Conservation (phyloP, 2,329 filamentous ascomycete species). For the Aspergillus bombycis region DNA sequence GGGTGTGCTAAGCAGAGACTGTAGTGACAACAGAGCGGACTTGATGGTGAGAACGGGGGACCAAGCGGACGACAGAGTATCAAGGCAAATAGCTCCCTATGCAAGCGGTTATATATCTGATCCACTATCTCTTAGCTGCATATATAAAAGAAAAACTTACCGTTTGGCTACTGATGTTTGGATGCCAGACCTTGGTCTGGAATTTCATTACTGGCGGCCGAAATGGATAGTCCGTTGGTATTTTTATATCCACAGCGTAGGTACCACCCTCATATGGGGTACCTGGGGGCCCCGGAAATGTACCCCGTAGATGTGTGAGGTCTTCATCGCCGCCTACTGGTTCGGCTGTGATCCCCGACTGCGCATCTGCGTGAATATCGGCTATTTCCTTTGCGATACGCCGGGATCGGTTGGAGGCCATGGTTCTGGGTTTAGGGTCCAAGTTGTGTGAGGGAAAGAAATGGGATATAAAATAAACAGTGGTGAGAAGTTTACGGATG, state of each 20-base stretch:
- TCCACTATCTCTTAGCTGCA: neutral
- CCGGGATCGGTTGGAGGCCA: slow-evolving; percentile 61
- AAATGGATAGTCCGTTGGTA: slow-evolving; percentile 90
- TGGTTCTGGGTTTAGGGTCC: slow-evolving; percentile 33
- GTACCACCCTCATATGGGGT: slow-evolving; percentile 90
- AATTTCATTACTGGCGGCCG: slow-evolving; percentile 90
- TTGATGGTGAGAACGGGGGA: slow-evolving; percentile 96
- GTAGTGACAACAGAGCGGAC: slow-evolving; percentile 87
- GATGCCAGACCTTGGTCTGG: slow-evolving; percentile 93
- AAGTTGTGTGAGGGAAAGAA: slow-evolving; percentile 3
- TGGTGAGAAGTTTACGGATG: neutral
- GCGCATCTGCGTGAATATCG: slow-evolving; percentile 63
- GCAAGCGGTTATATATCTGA: neutral
- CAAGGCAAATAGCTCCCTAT: slow-evolving; percentile 94
- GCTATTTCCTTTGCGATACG: slow-evolving; percentile 56
- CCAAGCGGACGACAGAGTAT: slow-evolving; percentile 88
- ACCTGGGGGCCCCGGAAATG: slow-evolving; percentile 83
- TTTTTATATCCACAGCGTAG: slow-evolving; percentile 81
- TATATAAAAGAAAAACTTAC: slow-evolving; percentile 57
- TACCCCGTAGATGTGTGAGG: slow-evolving; percentile 79
- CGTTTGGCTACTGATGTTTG: slow-evolving; percentile 92
- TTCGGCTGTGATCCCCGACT: slow-evolving; percentile 74
- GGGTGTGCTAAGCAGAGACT: slow-evolving; percentile 88
- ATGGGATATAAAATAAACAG: neutral
- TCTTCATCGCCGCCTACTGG: slow-evolving; percentile 66